A percentile compares a stretch with the other conserved stretches of the same genome.
These are phyloP conservation scores for Aspergillus neotritici DNA, from an alignment of 2,329 filamentous ascomycete genomes.

Conservation along the genomic window DNA sequence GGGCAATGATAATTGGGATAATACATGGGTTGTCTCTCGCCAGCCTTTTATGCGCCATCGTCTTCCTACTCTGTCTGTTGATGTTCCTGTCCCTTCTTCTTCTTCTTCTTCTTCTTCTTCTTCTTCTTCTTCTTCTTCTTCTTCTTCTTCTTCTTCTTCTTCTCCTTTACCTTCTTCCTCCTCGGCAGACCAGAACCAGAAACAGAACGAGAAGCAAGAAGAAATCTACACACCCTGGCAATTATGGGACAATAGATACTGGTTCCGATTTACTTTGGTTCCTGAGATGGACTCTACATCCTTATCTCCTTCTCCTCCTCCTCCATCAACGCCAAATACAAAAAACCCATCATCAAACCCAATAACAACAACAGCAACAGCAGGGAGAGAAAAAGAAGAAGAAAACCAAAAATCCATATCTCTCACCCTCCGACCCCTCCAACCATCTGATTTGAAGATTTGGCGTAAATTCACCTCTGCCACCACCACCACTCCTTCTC, in stretches of 20 bases:
- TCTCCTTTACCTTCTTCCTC: not conserved
- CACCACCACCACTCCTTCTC: no score
- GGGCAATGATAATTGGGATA: conserved; percentile 8
- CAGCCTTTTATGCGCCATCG: conserved; percentile 31
- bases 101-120: not conserved
- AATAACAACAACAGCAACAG: not conserved
- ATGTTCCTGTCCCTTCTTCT: conserved; percentile 10
- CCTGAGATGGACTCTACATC: not conserved
- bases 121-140: not conserved
- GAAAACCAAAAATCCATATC: conserved; percentile 3
- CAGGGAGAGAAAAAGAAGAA: no score
- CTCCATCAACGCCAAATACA: not conserved
- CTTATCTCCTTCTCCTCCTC: not conserved
- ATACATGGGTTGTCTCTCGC: conserved; percentile 36
- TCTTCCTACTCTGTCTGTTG: conserved; percentile 17
- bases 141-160: not conserved
- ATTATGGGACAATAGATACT: conserved; percentile 54
- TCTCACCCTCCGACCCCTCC: conserved; percentile 40
- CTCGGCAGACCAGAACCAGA: not conserved
- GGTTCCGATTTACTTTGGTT: conserved; percentile 45
- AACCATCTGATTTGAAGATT: conserved; percentile 23
- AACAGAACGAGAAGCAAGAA: not conserved
- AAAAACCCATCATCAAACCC: not conserved
- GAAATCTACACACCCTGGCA: conserved; percentile 21
- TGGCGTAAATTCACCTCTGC: conserved; percentile 11